Evolutionary conservation across 176 grass and related monocot genomes (phyloP), one percentile per base, ranked within the genome.

Genomic region (Zoysia pacifica): DNA sequence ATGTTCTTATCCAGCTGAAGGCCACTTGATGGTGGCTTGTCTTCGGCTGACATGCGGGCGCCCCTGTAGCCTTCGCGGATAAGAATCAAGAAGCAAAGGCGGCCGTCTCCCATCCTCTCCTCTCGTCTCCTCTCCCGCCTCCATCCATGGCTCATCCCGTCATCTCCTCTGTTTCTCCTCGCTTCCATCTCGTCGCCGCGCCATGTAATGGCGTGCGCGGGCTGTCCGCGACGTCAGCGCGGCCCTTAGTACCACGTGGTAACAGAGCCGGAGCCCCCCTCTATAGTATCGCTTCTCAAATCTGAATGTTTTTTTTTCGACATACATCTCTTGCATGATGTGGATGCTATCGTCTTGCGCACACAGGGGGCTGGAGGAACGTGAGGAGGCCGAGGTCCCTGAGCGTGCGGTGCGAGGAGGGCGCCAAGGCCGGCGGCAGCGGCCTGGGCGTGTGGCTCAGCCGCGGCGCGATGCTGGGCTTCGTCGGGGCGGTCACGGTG

Each of bases 361-460:
- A 42, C 13, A 16, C 56, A 40, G 75, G 43, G 53, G 74, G 48
- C 45, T 38, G 70, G 80, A 70, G 73, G 70, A 81, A 3, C 62
- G 3, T 39, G 74, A 80, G 86, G n/a, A 80, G 86, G n/a, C 11
- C 4, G 53, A 85, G 50, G n/a, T 81, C 83, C 19, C 72, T 84
- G 72, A 81, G 72, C 35, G 65, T 94, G 4, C 78, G 89, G 81
- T 94, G 92, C 48, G 89, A 94, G 46, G 88, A 91, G 85, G 88
- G 91, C 13, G 18, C 73, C 58, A 91, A 91, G 76, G 82, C 76
- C n/a, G 69, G 79, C n/a, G 53, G 64, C 16, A 80, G 79, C 0
- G 92, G 89, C 55, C 16, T 94, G 73, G 89, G 87, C 79, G 83
- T 89, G 78, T 94, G 92, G 92, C 86, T 94, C 64, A 91, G 92